Evolutionary conservation across 2,329 filamentous ascomycete genomes (phyloP).

Genomic region (Eutypa lata): DNA sequence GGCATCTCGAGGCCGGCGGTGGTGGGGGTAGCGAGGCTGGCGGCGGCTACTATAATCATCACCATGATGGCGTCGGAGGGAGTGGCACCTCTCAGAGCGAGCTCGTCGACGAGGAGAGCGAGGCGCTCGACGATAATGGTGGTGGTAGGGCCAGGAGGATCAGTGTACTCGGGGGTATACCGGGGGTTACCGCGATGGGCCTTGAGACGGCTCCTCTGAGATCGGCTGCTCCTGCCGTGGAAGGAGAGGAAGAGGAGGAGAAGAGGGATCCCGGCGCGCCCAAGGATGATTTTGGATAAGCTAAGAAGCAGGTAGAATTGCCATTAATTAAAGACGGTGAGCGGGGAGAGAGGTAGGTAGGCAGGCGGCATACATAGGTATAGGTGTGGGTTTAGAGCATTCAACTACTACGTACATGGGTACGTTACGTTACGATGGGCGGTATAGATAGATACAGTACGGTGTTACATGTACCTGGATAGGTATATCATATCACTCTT

Average conservation of each 20-base stretch:
- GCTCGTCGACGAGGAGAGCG: constrained; percentile 48
- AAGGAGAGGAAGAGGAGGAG: constrained; percentile 18
- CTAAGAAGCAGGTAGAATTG: constrained; percentile 1
- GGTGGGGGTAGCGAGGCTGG: constrained; percentile 9
- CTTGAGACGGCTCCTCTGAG: constrained; percentile 51
- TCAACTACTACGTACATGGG: no score
- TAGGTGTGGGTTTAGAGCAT: no score
- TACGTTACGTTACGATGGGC: no score
- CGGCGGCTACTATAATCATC: constrained; percentile 1
- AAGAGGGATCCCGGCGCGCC: constrained; percentile 18
- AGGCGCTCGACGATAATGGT: constrained; percentile 44
- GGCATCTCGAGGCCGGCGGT: constrained; percentile 40
- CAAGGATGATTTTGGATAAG: constrained; percentile 25
- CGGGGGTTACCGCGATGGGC: constrained; percentile 32
- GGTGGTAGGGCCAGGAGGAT: constrained; percentile 47
- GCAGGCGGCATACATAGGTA: no score
- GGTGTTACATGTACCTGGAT: no score
- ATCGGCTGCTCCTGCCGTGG: constrained; percentile 13
- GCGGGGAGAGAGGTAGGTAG: no score
- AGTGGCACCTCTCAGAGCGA: constrained; percentile 37
- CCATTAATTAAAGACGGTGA: no score
- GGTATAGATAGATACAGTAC: no score
- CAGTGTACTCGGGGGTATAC: constrained; percentile 47
- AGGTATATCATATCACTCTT: no score
- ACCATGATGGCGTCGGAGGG: constrained; percentile 18